Evolutionary conservation across 352 stramenopile genomes (phyloP), one percentile per base, ranked within the genome.

Genomic region (Pythium myriotylum): DNA sequence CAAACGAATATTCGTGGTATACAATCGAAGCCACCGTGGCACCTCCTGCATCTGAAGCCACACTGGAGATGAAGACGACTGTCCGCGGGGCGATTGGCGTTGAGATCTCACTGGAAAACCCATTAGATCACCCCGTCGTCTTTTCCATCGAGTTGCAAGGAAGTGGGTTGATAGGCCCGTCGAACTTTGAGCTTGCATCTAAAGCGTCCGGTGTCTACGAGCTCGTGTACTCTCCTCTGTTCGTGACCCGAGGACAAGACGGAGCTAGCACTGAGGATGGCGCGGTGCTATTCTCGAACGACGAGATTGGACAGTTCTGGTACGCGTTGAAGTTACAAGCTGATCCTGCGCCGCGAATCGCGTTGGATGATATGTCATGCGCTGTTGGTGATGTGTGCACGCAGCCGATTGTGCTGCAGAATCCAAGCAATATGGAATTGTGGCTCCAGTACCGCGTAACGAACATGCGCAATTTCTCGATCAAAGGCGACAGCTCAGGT

Each of bases 261-360:
- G 41, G 14, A 8, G 20, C 23, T 19, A 35, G 16, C 3, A 4
- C 43, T 3, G 68, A 88, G 20, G 72, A 85, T 39, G 95, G 95
- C 1, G 88, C 87, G 0, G 84, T 98, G 16, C 64, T 92, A 3
- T 98, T 98, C 60, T 77, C 83, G 0, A 96, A 96, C 50, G 86
- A 96, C 20, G 70, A 80, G 16, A 88, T 98, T 9, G 95, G 95
- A 0, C 90, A 98, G 67, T 96, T 98, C 40, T 98, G 94, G 90
- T 98, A 98, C 54, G 61, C 86, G 3, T 74, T 98, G 3, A 59
- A 86, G 26, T 70, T 98, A 7, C 26, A 77, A 1, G 93, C 91
- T 7, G 75, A 84, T n/a, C 39, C 68, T 6, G 74, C 91, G 0
- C 47, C 65, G 9, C 60, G 74, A 0, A 77, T 85, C 10, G 54